These are phyloP conservation scores for Wickerhamiella parazyma DNA, from an alignment of 805 yeast genomes.

Conservation along the genomic window DNA sequence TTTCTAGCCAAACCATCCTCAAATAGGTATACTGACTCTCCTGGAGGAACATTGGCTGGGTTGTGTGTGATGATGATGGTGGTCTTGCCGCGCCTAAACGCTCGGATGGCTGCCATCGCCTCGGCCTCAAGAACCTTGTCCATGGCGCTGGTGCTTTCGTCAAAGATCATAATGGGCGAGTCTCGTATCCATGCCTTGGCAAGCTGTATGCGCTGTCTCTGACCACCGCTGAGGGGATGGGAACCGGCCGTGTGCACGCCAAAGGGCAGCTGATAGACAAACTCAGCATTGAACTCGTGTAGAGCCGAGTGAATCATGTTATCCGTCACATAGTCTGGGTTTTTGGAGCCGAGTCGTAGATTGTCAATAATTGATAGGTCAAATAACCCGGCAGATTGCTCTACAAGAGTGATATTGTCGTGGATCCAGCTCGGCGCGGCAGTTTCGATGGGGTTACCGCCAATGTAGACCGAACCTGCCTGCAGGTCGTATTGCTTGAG, in stretches of 20 bases:
- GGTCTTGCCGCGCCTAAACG: constrained; percentile 54
- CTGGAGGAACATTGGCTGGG: constrained; percentile 36
- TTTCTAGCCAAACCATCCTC: constrained; percentile 35
- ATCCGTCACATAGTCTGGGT: constrained; percentile 19
- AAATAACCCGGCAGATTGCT: constrained; percentile 57
- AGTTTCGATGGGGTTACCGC: constrained; percentile 34
- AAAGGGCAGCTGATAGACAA: constrained; percentile 36
- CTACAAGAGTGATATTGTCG: constrained; percentile 55
- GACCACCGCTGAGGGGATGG: constrained; percentile 68
- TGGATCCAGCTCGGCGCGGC: constrained; percentile 41
- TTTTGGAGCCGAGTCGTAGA: constrained; percentile 37
- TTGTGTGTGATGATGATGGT: constrained; percentile 80
- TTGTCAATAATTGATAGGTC: constrained; percentile 51
- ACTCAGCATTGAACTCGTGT: constrained; percentile 37
- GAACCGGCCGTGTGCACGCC: constrained; percentile 41
- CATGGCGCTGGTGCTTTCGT: constrained; percentile 76
- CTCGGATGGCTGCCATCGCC: constrained; percentile 38
- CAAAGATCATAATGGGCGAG: constrained; percentile 64
- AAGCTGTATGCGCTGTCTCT: constrained; percentile 66
- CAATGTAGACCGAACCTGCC: constrained; percentile 47
- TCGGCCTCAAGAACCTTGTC: constrained; percentile 38
- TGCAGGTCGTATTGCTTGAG: constrained; percentile 41
- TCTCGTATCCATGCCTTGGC: constrained; percentile 72
- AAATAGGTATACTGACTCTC: constrained; percentile 49
- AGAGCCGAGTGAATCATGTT: constrained; percentile 33